Evolutionary conservation across 768 basidiomycete genomes (phyloP).

Genomic region (Rhodocollybia butyracea): DNA sequence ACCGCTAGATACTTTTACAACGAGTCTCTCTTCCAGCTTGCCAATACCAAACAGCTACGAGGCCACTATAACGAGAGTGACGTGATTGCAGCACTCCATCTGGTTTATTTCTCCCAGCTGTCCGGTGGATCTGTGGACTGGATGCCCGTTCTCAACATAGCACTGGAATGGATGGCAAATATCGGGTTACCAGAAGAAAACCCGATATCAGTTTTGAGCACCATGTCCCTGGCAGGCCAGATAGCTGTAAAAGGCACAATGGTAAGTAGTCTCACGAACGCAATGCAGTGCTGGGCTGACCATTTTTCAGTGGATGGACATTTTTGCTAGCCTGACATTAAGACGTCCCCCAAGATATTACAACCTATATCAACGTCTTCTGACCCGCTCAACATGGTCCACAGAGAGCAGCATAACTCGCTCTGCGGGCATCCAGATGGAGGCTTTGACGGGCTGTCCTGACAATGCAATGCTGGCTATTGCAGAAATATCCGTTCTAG

Average conservation of each 20-base stretch:
- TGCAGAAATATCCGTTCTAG: slow-evolving; percentile 69
- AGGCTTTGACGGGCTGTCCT: slow-evolving; percentile 70
- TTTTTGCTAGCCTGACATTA: slow-evolving; percentile 64
- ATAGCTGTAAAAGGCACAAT: slow-evolving; percentile 68
- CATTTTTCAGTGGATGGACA: slow-evolving; percentile 66
- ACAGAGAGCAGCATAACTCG: slow-evolving; percentile 36
- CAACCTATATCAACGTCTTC: slow-evolving; percentile 61
- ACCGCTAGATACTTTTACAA: slow-evolving; percentile 65
- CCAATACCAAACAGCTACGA: slow-evolving; percentile 48
- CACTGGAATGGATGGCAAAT: slow-evolving; percentile 73
- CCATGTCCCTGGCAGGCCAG: slow-evolving; percentile 50
- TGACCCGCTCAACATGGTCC: slow-evolving; percentile 48
- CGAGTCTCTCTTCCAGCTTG: slow-evolving; percentile 63
- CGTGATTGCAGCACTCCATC: slow-evolving; percentile 75
- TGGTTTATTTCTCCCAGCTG: slow-evolving; percentile 70
- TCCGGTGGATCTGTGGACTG: slow-evolving; percentile 68
- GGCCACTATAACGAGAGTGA: slow-evolving; percentile 62
- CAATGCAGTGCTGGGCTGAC: slow-evolving; percentile 4
- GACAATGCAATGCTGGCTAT: slow-evolving; percentile 76
- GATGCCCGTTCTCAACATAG: slow-evolving; percentile 65
- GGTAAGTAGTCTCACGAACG: slow-evolving; percentile 44
- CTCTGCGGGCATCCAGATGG: slow-evolving; percentile 54
- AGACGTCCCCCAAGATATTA: slow-evolving; percentile 64
- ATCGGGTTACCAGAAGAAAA: slow-evolving; percentile 64
- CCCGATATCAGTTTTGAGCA: slow-evolving; percentile 54